These are phyloP conservation scores for Gleditsia sinensis DNA, from an alignment of 306 rosid genomes.

Conservation along the genomic window DNA sequence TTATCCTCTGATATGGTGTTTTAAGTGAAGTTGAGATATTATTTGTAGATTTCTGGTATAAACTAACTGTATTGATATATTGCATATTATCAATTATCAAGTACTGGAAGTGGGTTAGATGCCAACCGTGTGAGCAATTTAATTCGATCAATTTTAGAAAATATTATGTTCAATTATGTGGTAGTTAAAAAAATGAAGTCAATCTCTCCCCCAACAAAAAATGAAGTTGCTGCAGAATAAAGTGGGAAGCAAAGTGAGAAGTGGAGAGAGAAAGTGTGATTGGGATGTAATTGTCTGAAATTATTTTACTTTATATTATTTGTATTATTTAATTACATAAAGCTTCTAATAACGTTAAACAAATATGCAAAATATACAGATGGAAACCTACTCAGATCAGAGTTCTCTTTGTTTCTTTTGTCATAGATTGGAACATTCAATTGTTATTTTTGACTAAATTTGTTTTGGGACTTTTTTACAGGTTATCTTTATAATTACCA, in stretches of 20 bases:
- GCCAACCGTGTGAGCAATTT: too few relatives aligned
- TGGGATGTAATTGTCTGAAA: background rate
- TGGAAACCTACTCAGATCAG: background rate
- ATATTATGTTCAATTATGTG: too few relatives aligned
- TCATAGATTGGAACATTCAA: conserved; percentile 10
- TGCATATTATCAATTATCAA: background rate
- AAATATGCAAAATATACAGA: background rate
- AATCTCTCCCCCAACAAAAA: too few relatives aligned
- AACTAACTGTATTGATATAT: background rate
- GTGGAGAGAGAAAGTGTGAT: too few relatives aligned
- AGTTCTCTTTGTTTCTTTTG: background rate
- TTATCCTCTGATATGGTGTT: background rate
- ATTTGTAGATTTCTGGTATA: background rate
- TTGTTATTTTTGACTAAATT: conserved; percentile 35
- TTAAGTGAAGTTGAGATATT: background rate
- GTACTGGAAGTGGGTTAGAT: too few relatives aligned
- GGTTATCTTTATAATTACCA: conserved; percentile 93
- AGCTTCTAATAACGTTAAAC: too few relatives aligned
- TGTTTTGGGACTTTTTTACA: conserved; percentile 47
- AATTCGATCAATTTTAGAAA: too few relatives aligned
- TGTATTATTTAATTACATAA: too few relatives aligned
- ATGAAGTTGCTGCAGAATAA: too few relatives aligned
- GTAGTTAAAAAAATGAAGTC: too few relatives aligned
- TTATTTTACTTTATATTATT: background rate
- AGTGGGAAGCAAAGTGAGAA: too few relatives aligned